Conservation (phyloP, 2,329 filamentous ascomycete species). For the Fusarium mangiferae region DNA sequence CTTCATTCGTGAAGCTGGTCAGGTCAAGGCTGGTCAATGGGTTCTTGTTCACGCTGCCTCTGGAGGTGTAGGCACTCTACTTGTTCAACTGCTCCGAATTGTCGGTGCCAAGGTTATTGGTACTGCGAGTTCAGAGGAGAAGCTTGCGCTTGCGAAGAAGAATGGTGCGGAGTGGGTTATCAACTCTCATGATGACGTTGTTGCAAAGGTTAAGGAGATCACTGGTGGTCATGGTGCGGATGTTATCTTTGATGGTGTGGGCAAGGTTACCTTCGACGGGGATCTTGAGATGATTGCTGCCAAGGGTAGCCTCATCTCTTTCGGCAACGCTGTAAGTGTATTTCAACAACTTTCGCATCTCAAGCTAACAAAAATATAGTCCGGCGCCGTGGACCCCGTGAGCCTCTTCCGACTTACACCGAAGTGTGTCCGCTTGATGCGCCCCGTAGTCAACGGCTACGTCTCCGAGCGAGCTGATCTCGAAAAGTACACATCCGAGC, state of each 20-base stretch:
- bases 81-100: conserved; percentile 78
- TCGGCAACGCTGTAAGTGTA: conserved; percentile 77
- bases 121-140: conserved; percentile 78
- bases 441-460: conserved; percentile 80
- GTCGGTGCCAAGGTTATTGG: conserved; percentile 83
- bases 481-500: conserved; percentile 74
- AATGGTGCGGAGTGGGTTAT: conserved; percentile 79
- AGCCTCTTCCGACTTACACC: conserved; percentile 64
- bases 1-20: conserved; percentile 78
- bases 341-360: background rate
- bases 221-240: conserved; percentile 78
- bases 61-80: conserved; percentile 80
- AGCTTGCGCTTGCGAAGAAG: conserved; percentile 74
- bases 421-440: conserved; percentile 81
- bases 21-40: conserved; percentile 82
- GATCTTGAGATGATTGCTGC: conserved; percentile 77
- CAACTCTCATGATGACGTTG: conserved; percentile 72
- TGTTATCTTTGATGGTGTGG: conserved; percentile 88
- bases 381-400: conserved; percentile 79
- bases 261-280: conserved; percentile 84
- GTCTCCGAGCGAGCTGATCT: conserved; percentile 76
- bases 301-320: conserved; percentile 82
- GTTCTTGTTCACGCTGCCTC: conserved; percentile 87
- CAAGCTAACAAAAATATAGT: conserved; percentile 48
- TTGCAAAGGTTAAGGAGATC: conserved; percentile 70